phyloP scores from a whole-genome alignment of 2,329 filamentous ascomycete species.

The Xylaria sp. region DNA sequence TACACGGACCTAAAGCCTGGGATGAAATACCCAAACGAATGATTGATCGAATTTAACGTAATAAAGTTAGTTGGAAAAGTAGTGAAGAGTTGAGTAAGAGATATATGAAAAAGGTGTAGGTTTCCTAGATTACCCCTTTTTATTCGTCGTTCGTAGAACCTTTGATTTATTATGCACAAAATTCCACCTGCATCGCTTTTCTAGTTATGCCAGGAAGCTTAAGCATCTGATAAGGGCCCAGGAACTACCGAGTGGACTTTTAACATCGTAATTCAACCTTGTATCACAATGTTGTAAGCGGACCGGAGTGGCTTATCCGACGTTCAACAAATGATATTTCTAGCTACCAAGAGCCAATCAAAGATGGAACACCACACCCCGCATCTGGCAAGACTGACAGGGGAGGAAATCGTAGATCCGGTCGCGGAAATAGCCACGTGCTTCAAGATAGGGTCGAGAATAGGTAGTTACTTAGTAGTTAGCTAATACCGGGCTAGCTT shows the following conservation, averaged over 20 bases:
- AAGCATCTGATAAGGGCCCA: background rate
- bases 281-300: background rate
- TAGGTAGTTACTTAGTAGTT: too few species aligned
- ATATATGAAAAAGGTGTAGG: too few species aligned
- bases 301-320: background rate
- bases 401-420: background rate
- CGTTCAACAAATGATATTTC: background rate
- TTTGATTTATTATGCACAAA: too few species aligned
- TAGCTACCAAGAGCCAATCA: background rate
- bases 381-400: background rate
- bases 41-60: too few species aligned
- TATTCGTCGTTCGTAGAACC: too few species aligned
- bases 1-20: too few species aligned
- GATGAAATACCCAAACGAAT: too few species aligned
- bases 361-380: background rate
- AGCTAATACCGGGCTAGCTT: background rate
- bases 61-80: too few species aligned
- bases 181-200: too few species aligned
- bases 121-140: too few species aligned
- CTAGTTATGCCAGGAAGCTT: background rate
- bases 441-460: background rate
- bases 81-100: too few species aligned
- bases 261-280: background rate
- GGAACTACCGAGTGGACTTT: background rate
- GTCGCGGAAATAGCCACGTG: constrained; percentile 2